phyloP scores from a whole-genome alignment of 441 rosid species.

The Kokia cookei region DNA sequence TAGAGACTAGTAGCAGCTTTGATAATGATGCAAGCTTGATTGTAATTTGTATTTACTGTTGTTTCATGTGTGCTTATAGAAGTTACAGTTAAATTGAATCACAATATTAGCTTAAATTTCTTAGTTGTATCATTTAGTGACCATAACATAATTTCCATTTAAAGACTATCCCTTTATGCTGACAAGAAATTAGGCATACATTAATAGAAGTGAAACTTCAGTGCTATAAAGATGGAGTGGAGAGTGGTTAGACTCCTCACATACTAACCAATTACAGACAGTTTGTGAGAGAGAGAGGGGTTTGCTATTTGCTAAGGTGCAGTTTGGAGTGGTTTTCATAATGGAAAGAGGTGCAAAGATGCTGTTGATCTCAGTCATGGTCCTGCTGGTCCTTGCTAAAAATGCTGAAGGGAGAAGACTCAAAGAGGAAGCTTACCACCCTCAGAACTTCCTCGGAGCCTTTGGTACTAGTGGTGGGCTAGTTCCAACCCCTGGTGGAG shows the following conservation, averaged over 20 bases:
- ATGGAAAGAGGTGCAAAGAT: constrained; percentile 14
- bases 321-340: background rate
- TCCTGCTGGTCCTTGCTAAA: constrained; percentile 3
- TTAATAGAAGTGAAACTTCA: background rate
- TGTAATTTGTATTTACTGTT: background rate
- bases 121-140: constrained; percentile 2
- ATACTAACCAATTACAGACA: background rate
- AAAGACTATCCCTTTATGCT: background rate
- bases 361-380: constrained; percentile 11
- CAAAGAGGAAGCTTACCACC: constrained; percentile 13
- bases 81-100: background rate
- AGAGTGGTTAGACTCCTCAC: background rate
- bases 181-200: background rate
- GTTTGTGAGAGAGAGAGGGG: background rate
- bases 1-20: background rate
- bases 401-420: constrained; percentile 17
- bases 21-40: background rate
- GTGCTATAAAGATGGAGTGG: background rate
- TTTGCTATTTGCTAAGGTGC: background rate
- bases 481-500: constrained; percentile 24
- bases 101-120: background rate
- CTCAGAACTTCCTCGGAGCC: constrained; percentile 22
- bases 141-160: background rate
- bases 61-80: background rate
- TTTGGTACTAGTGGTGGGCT: constrained; percentile 22